A percentile compares a stretch with the other conserved stretches of the same genome.
phyloP scores from a whole-genome alignment of 805 yeast species.

The Candida germanica region DNA sequence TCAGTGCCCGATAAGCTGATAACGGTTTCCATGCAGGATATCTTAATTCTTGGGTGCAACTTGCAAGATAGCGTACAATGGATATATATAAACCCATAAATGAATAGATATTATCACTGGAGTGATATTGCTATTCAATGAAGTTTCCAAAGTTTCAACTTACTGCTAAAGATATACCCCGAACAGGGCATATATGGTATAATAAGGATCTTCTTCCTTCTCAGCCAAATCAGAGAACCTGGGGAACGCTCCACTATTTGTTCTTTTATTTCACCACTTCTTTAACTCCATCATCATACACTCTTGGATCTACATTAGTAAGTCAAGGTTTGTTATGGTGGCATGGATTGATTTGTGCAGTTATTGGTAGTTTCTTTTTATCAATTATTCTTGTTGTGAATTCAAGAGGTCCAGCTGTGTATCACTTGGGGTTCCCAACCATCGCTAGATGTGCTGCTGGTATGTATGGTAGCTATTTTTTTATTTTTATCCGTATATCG shows the following conservation, averaged over 20 bases:
- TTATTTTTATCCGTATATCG: conserved; percentile 7
- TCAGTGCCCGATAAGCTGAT: too few relatives aligned
- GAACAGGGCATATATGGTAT: conserved; percentile 5
- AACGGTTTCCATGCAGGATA: too few relatives aligned
- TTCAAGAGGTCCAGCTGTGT: conserved; percentile 8
- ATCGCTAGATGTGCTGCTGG: conserved; percentile 7
- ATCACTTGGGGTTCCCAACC: conserved; percentile 10
- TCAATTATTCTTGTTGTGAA: conserved; percentile 5
- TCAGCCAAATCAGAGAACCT: conserved; percentile 1
- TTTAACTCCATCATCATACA: conserved; percentile 6
- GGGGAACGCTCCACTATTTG: conserved; percentile 7
- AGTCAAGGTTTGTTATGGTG: conserved; percentile 7
- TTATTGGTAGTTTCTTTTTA: conserved; percentile 7
- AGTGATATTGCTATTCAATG: not conserved
- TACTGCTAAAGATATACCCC: not conserved
- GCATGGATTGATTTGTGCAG: conserved; percentile 8
- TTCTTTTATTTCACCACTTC: conserved; percentile 11
- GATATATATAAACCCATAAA: too few relatives aligned
- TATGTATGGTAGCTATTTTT: conserved; percentile 8
- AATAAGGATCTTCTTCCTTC: conserved; percentile 9
- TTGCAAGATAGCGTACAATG: too few relatives aligned
- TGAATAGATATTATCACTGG: too few relatives aligned
- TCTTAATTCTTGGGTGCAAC: too few relatives aligned
- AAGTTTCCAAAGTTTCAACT: not conserved
- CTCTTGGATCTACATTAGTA: conserved; percentile 5